A percentile compares a stretch with the other conserved stretches of the same genome.
phyloP scores from a whole-genome alignment of 768 basidiomycete genomes.

The Podaxis mareebaensis region DNA sequence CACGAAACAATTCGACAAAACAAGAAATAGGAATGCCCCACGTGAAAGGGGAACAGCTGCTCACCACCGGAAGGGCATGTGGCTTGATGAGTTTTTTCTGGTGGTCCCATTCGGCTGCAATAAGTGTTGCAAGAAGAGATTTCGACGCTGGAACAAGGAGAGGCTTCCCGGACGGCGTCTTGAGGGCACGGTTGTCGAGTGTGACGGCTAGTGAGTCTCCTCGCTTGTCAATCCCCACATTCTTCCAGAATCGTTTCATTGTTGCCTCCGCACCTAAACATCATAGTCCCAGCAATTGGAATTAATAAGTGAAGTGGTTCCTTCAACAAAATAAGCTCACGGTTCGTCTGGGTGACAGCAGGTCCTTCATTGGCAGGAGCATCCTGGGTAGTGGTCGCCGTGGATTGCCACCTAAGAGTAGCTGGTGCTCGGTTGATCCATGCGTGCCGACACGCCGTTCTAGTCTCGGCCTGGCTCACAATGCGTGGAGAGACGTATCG shows the following conservation, averaged over 20 bases:
- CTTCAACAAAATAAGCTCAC: constrained; percentile 34
- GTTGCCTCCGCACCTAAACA: constrained; percentile 80
- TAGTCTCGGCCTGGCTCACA: background rate
- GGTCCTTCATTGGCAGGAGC: constrained; percentile 37
- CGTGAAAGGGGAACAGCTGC: constrained; percentile 16
- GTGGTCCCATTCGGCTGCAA: constrained; percentile 97
- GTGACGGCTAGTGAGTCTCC: constrained; percentile 59
- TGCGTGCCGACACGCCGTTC: background rate
- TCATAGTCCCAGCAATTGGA: background rate
- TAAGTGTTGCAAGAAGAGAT: constrained; percentile 72
- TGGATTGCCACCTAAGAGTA: constrained; percentile 27
- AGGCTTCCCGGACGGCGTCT: constrained; percentile 83
- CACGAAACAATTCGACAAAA: background rate
- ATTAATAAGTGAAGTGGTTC: background rate
- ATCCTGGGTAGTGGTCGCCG: constrained; percentile 17
- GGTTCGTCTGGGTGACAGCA: constrained; percentile 61
- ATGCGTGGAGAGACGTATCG: constrained; percentile 17
- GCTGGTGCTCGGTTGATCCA: background rate
- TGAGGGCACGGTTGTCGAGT: constrained; percentile 81
- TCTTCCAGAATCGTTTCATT: constrained; percentile 92
- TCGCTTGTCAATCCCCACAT: constrained; percentile 71
- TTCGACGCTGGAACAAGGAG: constrained; percentile 73
- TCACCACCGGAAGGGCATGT: constrained; percentile 88
- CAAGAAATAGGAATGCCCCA: constrained; percentile 15
- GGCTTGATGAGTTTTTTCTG: constrained; percentile 85